Base-by-base conservation (phyloP, 352 stramenopile genomes). In the Globisporangium nunn region DNA sequence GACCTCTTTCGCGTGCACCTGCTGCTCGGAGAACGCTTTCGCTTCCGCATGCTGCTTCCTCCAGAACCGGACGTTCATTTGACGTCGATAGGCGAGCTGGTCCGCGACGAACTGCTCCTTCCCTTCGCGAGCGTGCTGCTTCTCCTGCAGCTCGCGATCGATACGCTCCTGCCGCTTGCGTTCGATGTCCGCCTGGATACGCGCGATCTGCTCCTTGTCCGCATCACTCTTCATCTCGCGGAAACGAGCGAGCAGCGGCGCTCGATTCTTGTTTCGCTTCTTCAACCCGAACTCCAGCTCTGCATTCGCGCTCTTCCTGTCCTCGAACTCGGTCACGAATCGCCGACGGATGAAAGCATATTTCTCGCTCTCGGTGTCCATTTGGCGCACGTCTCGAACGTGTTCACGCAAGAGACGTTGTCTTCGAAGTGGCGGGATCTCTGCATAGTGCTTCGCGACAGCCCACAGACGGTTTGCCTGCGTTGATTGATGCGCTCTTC, bases 51-150 rank as follows among this genome's bases (percentile, higher is more conserved):
- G 67, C 18, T 92, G 78, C 54, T 86, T 86, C 54, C 84, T 62
- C 82, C 82, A 92, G 51, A 87, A 91, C 17, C 69, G 74, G 50
- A 78, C 66, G 49, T 81, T 90, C 59, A 76, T 71, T n/a, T 78
- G 63, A 6, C 82, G 67, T 3, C 70, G 68, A 37, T 78, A 65
- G 0, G 64, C 53, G 0, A 67, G 53, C n/a, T 77, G 64, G 0
- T 66, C 39, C 2, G 71, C 69, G 10, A 45, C 56, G 29, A 62
- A 57, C 11, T 63, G 48, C 50, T 70, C 63, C 0, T 66, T 50
- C 3, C 64, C 60, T 0, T 58, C 58, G 1, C 56, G 50, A 1
- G 53, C 33, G 1, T 55, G 65, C 23, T 75, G 69, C 23, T 87
- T 81, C 37, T 75, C 63, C 8, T 66, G 59, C 4, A 72, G 63